Conservation (phyloP, 257 asterid species). For the Rauvolfia tetraphylla region DNA sequence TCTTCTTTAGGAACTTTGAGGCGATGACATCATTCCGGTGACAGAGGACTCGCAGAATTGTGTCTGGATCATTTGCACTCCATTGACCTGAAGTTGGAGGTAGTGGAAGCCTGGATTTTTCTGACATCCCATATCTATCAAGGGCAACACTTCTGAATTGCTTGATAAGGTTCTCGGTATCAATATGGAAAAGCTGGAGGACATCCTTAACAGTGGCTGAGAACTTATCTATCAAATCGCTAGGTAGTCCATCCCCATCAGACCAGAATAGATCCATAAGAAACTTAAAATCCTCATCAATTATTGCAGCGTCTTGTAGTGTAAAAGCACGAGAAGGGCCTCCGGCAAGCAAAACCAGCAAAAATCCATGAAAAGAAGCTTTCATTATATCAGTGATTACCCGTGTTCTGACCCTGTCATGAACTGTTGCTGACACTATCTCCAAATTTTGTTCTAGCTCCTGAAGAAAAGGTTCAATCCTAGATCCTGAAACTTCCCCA, state of each 20-base stretch:
- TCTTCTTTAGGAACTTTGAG: constrained; percentile 64
- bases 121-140: constrained; percentile 34
- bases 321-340: constrained; percentile 65
- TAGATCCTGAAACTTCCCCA: constrained; percentile 60
- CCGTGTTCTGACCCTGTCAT: constrained; percentile 79
- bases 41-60: constrained; percentile 70
- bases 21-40: constrained; percentile 69
- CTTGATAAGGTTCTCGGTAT: constrained; percentile 54
- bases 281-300: constrained; percentile 73
- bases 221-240: constrained; percentile 65
- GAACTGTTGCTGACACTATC: constrained; percentile 62
- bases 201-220: constrained; percentile 42
- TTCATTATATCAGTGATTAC: constrained; percentile 80
- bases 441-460: constrained; percentile 77
- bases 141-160: constrained; percentile 31
- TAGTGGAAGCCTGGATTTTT: constrained; percentile 51
- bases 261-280: constrained; percentile 87
- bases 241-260: constrained; percentile 84
- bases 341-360: constrained; percentile 79
- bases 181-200: constrained; percentile 52
- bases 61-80: constrained; percentile 66
- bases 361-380: constrained; percentile 81
- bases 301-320: constrained; percentile 43
- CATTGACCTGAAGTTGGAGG: constrained; percentile 78
- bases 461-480: constrained; percentile 87